These are phyloP conservation scores for Avena insularis DNA, from an alignment of 176 grass and related monocot species.

Conservation along the genomic window DNA sequence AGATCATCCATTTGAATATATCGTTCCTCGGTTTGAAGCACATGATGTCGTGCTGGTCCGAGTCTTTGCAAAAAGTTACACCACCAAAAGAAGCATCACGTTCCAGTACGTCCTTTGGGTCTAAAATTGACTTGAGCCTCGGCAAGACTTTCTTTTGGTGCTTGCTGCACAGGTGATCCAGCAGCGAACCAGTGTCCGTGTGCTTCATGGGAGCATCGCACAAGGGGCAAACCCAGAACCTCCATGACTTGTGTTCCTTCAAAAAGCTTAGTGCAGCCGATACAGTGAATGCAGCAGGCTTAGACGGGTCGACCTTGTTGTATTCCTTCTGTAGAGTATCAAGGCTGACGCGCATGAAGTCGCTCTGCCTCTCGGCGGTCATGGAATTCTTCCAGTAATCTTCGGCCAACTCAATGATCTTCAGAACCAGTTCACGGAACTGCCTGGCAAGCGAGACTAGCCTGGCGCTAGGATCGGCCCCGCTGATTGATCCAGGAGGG, in stretches of 20 bases:
- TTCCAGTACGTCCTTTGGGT: constrained; percentile 7
- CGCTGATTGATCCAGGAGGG: constrained; percentile 31
- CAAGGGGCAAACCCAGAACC: constrained; percentile 46
- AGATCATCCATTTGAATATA: constrained; percentile 46
- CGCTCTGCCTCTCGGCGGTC: constrained; percentile 9
- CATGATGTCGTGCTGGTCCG: constrained; percentile 25
- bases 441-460: background rate
- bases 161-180: constrained; percentile 48
- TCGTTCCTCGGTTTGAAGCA: background rate
- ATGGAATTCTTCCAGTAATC: constrained; percentile 43
- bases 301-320: background rate
- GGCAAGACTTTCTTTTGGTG: constrained; percentile 36
- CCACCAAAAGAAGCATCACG: background rate
- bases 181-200: background rate
- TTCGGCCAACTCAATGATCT: background rate
- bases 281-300: background rate
- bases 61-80: constrained; percentile 20
- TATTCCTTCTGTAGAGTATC: constrained; percentile 17
- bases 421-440: constrained; percentile 33
- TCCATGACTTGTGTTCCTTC: constrained; percentile 24
- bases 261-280: constrained; percentile 18
- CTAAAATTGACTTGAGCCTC: constrained; percentile 38
- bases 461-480: constrained; percentile 8
- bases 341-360: constrained; percentile 27
- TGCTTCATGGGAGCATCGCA: constrained; percentile 36